phyloP scores from a whole-genome alignment of 2,329 filamentous ascomycete species.

The Aspergillus eucalypticola region DNA sequence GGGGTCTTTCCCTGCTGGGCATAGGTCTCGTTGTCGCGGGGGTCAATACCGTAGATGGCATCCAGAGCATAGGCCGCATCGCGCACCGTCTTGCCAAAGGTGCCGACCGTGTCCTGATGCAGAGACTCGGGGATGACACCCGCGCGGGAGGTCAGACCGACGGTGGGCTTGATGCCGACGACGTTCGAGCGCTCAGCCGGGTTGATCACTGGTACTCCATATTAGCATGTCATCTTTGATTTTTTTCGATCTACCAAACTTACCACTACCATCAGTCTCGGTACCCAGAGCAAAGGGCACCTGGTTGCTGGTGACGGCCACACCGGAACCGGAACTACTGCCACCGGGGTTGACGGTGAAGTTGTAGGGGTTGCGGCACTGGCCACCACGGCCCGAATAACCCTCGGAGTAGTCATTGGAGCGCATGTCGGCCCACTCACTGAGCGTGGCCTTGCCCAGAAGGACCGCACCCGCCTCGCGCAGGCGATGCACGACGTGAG shows the following conservation, averaged over 20 bases:
- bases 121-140: conserved; percentile 66
- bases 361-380: conserved; percentile 68
- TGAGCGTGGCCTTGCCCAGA: conserved; percentile 69
- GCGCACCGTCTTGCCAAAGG: conserved; percentile 66
- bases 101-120: conserved; percentile 69
- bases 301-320: conserved; percentile 64
- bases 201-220: conserved; percentile 58
- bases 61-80: conserved; percentile 69
- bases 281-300: conserved; percentile 68
- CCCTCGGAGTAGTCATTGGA: conserved; percentile 68
- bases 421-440: conserved; percentile 75
- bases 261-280: conserved; percentile 69
- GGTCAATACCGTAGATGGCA: conserved; percentile 66
- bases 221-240: background rate
- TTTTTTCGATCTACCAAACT: conserved; percentile 2
- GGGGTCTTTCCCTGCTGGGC: conserved; percentile 60
- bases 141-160: conserved; percentile 67
- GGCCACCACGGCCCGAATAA: conserved; percentile 65
- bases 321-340: conserved; percentile 66
- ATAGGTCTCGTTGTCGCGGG: conserved; percentile 65
- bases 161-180: conserved; percentile 74
- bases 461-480: conserved; percentile 67
- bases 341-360: conserved; percentile 68
- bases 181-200: conserved; percentile 69
- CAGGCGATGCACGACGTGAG: conserved; percentile 62